Evolutionary conservation across 768 basidiomycete species (phyloP).

Genomic region (Macrolepiota dolichaula): DNA sequence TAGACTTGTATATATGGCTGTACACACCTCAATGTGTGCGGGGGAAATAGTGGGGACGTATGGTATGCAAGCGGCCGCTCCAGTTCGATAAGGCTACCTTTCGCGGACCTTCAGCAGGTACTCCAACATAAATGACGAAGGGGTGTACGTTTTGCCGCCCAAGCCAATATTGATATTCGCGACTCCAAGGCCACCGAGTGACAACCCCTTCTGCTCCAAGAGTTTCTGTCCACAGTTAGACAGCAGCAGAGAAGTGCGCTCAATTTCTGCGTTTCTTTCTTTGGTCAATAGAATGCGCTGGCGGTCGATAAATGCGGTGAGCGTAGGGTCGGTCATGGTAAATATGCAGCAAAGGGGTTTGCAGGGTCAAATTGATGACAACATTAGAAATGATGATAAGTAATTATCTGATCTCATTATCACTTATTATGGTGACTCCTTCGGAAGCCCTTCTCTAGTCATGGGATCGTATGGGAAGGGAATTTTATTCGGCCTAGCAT

Average conservation of each 20-base stretch:
- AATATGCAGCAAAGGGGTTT: background rate
- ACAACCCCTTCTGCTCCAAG: constrained; percentile 86
- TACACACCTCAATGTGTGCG: constrained; percentile 77
- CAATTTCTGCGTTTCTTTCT: constrained; percentile 85
- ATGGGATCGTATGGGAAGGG: constrained; percentile 1
- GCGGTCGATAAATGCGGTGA: constrained; percentile 60
- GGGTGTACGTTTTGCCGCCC: constrained; percentile 82
- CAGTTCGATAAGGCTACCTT: constrained; percentile 78
- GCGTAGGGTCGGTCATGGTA: constrained; percentile 31
- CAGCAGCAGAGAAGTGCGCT: constrained; percentile 72
- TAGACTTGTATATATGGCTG: background rate
- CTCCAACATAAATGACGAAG: background rate
- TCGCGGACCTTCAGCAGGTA: constrained; percentile 21
- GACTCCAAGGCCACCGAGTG: constrained; percentile 70
- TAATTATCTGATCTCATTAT: background rate
- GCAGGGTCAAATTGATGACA: background rate
- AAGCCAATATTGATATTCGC: constrained; percentile 77
- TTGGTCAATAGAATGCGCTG: constrained; percentile 62
- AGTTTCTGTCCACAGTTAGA: constrained; percentile 81
- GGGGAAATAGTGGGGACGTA: constrained; percentile 65
- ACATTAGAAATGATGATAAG: background rate
- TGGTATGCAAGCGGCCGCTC: constrained; percentile 83
- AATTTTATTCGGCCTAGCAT: background rate
- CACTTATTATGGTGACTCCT: no score
- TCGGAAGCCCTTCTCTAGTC: background rate